Percentiles rank a stretch among this genome's conserved stretches.
These are phyloP conservation scores for Peronosclerospora sorghi DNA, from an alignment of 352 stramenopile genomes.

Conservation along the genomic window DNA sequence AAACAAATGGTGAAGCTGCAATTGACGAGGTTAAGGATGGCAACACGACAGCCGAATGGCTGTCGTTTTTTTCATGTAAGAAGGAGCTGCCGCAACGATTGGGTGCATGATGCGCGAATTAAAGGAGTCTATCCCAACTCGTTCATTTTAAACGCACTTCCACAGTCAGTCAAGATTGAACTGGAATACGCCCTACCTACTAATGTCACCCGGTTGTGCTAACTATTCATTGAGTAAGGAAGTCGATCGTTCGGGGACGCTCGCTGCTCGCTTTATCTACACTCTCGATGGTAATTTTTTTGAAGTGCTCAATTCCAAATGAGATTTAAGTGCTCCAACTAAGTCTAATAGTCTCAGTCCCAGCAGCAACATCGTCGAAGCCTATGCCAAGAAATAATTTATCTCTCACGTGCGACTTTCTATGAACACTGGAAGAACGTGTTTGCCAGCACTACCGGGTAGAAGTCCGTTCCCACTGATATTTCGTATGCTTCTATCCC, in stretches of 20 bases:
- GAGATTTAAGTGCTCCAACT: no score
- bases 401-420: conserved; percentile 27
- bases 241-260: conserved; percentile 1
- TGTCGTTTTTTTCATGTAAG: conserved; percentile 2
- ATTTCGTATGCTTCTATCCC: conserved; percentile 26
- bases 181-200: conserved; percentile 20
- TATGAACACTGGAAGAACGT: conserved; percentile 34
- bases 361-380: conserved; percentile 27
- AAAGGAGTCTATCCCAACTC: conserved; percentile 39
- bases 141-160: conserved; percentile 27
- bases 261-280: conserved; percentile 4
- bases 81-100: conserved; percentile 13
- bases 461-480: conserved; percentile 9
- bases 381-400: conserved; percentile 22
- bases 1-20: conserved; percentile 1
- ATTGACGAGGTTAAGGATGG: conserved; percentile 2
- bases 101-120: conserved; percentile 32
- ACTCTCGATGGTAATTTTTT: conserved; percentile 12
- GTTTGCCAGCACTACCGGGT: conserved; percentile 12
- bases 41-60: no score
- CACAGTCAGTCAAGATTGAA: conserved; percentile 29
- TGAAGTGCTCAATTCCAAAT: conserved; percentile 28
- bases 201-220: conserved; percentile 6
- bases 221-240: conserved; percentile 5
- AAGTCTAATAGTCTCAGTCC: background rate